These are phyloP conservation scores for Nakazawaea laoshanensis DNA, from an alignment of 805 yeast species.

Conservation along the genomic window DNA sequence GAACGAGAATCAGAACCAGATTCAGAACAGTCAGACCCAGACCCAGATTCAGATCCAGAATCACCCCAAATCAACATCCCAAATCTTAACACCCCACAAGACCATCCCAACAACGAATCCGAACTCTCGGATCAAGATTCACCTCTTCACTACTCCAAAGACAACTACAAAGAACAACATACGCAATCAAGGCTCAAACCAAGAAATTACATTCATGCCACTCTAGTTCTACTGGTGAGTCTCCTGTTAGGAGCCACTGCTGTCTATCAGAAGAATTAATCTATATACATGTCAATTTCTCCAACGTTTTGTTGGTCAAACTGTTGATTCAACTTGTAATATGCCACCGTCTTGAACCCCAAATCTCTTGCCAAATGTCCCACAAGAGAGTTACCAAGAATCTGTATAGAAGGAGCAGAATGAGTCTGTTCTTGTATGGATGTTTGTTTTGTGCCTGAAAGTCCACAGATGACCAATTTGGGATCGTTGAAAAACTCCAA, in stretches of 20 bases:
- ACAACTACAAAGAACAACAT: no score
- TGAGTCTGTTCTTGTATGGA: conserved; percentile 29
- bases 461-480: conserved; percentile 77
- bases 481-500: conserved; percentile 55
- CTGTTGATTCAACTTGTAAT: conserved; percentile 4
- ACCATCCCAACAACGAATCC: no score
- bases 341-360: conserved; percentile 16
- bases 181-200: no score
- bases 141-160: no score
- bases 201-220: conserved; percentile 2
- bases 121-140: no score
- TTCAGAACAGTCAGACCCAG: neutral
- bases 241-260: conserved; percentile 4
- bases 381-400: conserved; percentile 31
- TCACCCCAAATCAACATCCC: no score
- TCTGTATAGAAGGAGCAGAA: no score
- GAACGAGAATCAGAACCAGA: neutral
- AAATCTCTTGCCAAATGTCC: conserved; percentile 34
- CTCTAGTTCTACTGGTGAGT: conserved; percentile 6
- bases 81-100: no score
- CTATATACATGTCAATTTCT: conserved; percentile 1
- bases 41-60: neutral
- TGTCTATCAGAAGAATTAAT: conserved; percentile 5
- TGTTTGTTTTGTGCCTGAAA: conserved; percentile 53
- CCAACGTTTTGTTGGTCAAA: conserved; percentile 2